These are phyloP conservation scores for Leptographium flavum DNA, from an alignment of 2,329 filamentous ascomycete species.

Conservation along the genomic window DNA sequence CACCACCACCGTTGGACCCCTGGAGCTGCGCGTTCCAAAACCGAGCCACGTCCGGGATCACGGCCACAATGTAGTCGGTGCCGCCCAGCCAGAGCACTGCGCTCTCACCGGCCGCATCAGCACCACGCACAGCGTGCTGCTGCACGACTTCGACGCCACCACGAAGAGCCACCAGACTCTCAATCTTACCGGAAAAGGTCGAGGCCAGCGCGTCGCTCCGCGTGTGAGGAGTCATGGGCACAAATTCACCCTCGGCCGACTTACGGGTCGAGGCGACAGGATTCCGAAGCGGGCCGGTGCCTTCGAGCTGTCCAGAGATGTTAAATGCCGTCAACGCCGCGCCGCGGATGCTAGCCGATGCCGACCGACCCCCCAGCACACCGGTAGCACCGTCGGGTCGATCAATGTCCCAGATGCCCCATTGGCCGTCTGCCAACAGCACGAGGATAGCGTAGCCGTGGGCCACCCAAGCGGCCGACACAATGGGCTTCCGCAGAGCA, in stretches of 20 bases:
- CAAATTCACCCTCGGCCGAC: slow-evolving; percentile 33
- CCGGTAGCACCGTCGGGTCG: slow-evolving; percentile 31
- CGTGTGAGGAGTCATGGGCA: slow-evolving; percentile 50
- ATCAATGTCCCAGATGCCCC: slow-evolving; percentile 55
- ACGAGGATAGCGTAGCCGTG: slow-evolving; percentile 44
- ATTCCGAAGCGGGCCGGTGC: slow-evolving; percentile 39
- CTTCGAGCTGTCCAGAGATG: slow-evolving; percentile 44
- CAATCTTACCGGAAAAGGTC: slow-evolving; percentile 27
- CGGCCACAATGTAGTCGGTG: slow-evolving; percentile 36
- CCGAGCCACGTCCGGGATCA: slow-evolving; percentile 37
- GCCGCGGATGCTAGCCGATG: slow-evolving; percentile 37
- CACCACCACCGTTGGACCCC: slow-evolving; percentile 32
- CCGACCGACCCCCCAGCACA: slow-evolving; percentile 27
- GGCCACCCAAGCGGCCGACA: slow-evolving; percentile 48
- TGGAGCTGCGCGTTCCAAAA: slow-evolving; percentile 48
- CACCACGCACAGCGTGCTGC: slow-evolving; percentile 25
- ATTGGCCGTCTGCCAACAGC: slow-evolving; percentile 48
- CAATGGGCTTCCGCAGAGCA: slow-evolving; percentile 38
- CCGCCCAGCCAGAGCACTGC: slow-evolving; percentile 43
- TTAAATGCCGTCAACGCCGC: slow-evolving; percentile 45
- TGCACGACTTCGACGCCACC: slow-evolving; percentile 38
- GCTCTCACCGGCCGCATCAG: slow-evolving; percentile 35
- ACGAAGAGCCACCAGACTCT: slow-evolving; percentile 34
- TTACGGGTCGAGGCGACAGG: slow-evolving; percentile 20
- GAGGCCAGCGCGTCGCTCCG: slow-evolving; percentile 36